Evolutionary conservation across 345 rosid genomes (phyloP).

Genomic region (Brassica juncea): DNA sequence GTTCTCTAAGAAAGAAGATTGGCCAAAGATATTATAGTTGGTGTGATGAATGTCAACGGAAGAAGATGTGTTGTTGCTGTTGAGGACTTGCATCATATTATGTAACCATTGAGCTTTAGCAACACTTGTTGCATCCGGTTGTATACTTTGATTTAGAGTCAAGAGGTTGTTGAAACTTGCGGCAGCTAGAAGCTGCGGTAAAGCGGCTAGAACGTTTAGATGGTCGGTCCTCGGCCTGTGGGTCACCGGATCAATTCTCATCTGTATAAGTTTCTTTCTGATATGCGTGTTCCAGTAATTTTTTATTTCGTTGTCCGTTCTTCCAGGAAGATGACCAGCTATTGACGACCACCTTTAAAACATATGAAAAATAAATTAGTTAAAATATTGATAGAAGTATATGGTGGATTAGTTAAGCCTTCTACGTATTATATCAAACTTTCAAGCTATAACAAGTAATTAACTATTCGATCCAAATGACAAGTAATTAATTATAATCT

Average conservation of each 20-base stretch:
- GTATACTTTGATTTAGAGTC: constrained; percentile 43
- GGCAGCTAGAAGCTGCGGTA: constrained; percentile 61
- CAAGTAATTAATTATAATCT: background rate
- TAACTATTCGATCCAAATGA: background rate
- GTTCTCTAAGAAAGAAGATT: constrained; percentile 39
- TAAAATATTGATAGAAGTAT: background rate
- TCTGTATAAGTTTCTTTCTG: constrained; percentile 41
- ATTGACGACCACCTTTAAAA: constrained; percentile 44
- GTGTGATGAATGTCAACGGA: constrained; percentile 37
- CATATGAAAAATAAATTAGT: background rate
- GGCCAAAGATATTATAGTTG: constrained; percentile 31
- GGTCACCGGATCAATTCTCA: constrained; percentile 42
- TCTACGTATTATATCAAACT: constrained; percentile 15
- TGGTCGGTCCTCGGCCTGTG: constrained; percentile 45
- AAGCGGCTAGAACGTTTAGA: constrained; percentile 51
- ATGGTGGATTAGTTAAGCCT: constrained; percentile 28
- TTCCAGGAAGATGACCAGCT: constrained; percentile 45
- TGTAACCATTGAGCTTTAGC: constrained; percentile 59
- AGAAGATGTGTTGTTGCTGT: constrained; percentile 28
- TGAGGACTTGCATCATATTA: constrained; percentile 50
- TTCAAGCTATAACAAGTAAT: constrained; percentile 6
- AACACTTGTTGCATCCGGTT: constrained; percentile 52
- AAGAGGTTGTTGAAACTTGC: constrained; percentile 52
- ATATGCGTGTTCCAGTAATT: constrained; percentile 44
- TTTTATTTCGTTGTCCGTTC: constrained; percentile 43